phyloP scores from a whole-genome alignment of 2,329 filamentous ascomycete genomes.

The Epichloe glyceriae region DNA sequence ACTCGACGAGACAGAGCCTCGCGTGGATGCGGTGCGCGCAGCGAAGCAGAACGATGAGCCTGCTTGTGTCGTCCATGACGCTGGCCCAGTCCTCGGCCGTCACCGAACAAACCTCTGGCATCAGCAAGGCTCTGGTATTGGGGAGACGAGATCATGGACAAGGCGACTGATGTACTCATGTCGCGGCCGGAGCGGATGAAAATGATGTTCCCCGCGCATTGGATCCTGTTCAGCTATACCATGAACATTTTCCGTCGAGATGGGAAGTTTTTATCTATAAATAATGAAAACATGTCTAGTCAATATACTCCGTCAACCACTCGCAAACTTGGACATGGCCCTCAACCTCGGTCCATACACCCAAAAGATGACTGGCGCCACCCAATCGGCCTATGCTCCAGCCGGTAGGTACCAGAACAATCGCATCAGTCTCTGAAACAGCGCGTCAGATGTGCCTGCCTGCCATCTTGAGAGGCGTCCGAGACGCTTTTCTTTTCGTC shows the following conservation, averaged over 20 bases:
- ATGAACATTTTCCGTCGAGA: too few species aligned
- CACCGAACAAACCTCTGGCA: slow-evolving; percentile 14
- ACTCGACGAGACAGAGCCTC: slow-evolving; percentile 12
- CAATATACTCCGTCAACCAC: background rate
- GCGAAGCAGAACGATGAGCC: slow-evolving; percentile 8
- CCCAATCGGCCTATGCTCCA: background rate
- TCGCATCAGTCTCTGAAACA: too few species aligned
- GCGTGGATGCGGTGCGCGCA: slow-evolving; percentile 11
- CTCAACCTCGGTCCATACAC: background rate
- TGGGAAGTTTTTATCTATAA: too few species aligned
- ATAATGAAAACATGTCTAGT: too few species aligned
- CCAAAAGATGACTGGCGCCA: slow-evolving; percentile 3
- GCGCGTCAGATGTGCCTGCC: too few species aligned
- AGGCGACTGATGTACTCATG: background rate
- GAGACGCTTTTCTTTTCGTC: too few species aligned
- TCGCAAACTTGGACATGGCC: slow-evolving; percentile 1
- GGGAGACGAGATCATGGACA: background rate
- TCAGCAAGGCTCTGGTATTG: slow-evolving; percentile 13
- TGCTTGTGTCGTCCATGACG: slow-evolving; percentile 7
- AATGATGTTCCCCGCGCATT: background rate
- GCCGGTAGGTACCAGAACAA: too few species aligned
- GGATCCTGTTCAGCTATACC: background rate
- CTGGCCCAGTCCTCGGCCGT: slow-evolving; percentile 10
- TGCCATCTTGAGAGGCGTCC: too few species aligned
- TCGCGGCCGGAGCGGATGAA: background rate